Evolutionary conservation across 768 basidiomycete genomes (phyloP).

Genomic region (Ramaria sp.): DNA sequence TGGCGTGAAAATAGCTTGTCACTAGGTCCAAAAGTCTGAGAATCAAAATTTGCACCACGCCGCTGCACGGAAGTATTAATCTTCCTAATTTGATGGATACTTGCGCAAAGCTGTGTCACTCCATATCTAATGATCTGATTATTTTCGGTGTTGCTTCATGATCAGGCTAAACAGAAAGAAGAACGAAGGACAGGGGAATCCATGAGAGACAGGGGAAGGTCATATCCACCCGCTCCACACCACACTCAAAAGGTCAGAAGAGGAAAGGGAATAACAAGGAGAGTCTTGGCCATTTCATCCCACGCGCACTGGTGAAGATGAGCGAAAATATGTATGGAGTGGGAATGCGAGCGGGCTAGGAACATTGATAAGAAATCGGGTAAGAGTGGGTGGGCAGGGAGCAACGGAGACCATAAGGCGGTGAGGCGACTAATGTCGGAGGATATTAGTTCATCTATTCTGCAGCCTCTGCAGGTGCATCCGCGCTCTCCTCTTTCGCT

Average conservation of each 20-base stretch:
- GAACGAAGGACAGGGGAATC: background rate
- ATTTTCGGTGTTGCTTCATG: background rate
- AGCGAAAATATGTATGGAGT: slow-evolving; percentile 5
- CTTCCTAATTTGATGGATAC: too few species aligned
- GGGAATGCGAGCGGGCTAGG: background rate
- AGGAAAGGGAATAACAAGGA: background rate
- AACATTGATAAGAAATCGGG: slow-evolving; percentile 3
- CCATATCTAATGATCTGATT: background rate
- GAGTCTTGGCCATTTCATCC: background rate
- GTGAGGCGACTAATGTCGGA: background rate
- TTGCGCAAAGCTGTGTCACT: too few species aligned
- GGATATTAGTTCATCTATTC: too few species aligned
- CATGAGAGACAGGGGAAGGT: background rate
- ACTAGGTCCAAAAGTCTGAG: too few species aligned
- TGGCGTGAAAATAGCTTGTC: too few species aligned
- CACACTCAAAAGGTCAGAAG: background rate
- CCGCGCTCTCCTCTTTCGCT: slow-evolving; percentile 62
- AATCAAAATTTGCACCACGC: too few species aligned
- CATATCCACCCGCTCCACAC: background rate
- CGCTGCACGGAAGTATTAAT: too few species aligned
- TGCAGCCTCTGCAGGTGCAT: slow-evolving; percentile 45
- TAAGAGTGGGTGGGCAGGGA: background rate
- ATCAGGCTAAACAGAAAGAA: slow-evolving; percentile 1
- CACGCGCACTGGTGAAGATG: slow-evolving; percentile 3
- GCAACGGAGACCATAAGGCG: background rate